These are phyloP conservation scores for Sorghum bicolor DNA, from an alignment of 176 grass and related monocot species.

Conservation along the genomic window DNA sequence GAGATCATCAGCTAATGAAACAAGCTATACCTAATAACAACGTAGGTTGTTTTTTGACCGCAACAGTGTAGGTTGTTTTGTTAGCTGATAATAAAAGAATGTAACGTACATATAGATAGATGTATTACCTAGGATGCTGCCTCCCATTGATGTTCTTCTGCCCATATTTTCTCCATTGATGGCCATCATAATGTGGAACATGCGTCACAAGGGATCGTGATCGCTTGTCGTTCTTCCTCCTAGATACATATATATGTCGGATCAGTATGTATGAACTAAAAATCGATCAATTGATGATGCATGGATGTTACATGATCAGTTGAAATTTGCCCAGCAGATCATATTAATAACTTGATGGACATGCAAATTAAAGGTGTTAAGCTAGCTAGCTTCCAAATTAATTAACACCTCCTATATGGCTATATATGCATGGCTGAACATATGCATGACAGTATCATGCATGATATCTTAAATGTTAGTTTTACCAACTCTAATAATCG, in stretches of 20 bases:
- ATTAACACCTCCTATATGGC: no score
- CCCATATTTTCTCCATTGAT: slow-evolving; percentile 18
- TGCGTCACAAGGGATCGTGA: not conserved
- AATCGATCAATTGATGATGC: no score
- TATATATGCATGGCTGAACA: no score
- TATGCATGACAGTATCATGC: no score
- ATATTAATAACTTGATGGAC: not conserved
- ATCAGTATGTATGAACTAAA: not conserved
- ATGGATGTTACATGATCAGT: no score
- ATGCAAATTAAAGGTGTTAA: not conserved
- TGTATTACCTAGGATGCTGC: not conserved
- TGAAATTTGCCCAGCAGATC: not conserved
- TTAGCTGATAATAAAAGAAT: not conserved
- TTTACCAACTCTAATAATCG: no score
- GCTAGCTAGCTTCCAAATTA: no score
- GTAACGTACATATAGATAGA: not conserved
- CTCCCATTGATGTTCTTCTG: slow-evolving; percentile 8
- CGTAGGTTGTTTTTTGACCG: no score
- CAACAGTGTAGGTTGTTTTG: not conserved
- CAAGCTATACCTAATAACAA: not conserved
- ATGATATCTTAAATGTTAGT: no score
- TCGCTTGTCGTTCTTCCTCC: not conserved
- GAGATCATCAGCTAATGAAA: not conserved
- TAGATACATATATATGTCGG: not conserved
- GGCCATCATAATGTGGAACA: slow-evolving; percentile 4